Evolutionary conservation across 306 rosid species (phyloP).

Genomic region (Psophocarpus tetragonolobus): DNA sequence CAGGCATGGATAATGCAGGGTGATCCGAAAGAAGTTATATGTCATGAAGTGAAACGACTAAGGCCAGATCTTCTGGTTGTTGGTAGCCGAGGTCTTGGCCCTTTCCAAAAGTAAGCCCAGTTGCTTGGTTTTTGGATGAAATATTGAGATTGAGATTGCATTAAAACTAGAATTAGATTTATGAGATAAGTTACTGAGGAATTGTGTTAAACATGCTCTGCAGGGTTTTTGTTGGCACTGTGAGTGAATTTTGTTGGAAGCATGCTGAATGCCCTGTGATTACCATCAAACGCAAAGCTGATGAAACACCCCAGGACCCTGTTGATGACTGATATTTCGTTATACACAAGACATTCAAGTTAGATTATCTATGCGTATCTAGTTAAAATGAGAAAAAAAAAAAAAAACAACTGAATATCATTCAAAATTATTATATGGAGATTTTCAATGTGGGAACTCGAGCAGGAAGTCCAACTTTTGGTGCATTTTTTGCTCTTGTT

Average conservation of each 20-base stretch:
- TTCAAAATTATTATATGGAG: constrained; percentile 21
- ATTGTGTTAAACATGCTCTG: constrained; percentile 1
- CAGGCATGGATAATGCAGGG: constrained; percentile 87
- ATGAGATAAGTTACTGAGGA: constrained; percentile 11
- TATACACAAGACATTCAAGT: background rate
- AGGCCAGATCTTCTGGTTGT: constrained; percentile 85
- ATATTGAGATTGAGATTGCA: background rate
- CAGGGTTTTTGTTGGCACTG: constrained; percentile 98
- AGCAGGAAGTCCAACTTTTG: constrained; percentile 3
- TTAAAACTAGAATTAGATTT: background rate
- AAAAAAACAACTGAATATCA: background rate
- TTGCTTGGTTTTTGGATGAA: background rate
- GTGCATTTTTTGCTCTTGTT: constrained; percentile 11
- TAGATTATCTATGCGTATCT: constrained; percentile 2
- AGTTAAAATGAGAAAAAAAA: no score
- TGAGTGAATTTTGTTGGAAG: constrained; percentile 91
- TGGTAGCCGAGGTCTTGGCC: constrained; percentile 96
- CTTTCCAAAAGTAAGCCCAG: constrained; percentile 75
- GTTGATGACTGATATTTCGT: constrained; percentile 73
- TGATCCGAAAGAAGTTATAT: constrained; percentile 83
- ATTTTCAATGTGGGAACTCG: constrained; percentile 16
- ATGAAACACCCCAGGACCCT: constrained; percentile 88
- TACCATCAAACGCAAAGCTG: constrained; percentile 81
- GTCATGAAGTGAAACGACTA: constrained; percentile 70
- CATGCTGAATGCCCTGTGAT: constrained; percentile 98